phyloP scores from a whole-genome alignment of 1,284 basidiomycete species.

The Leccinum variabile region DNA sequence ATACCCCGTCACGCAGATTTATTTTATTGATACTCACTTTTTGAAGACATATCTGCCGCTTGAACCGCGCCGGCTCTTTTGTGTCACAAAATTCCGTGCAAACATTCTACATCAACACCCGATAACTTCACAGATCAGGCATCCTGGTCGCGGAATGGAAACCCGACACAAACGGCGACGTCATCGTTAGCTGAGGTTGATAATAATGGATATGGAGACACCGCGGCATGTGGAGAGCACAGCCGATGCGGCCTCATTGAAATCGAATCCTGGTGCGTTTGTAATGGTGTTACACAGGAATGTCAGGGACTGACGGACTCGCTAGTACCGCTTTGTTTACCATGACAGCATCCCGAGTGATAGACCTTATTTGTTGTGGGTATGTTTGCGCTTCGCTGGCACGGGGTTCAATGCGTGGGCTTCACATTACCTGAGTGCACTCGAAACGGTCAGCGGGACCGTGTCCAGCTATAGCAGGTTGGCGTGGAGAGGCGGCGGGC shows the following conservation, averaged over 20 bases:
- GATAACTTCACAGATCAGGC: constrained; percentile 28
- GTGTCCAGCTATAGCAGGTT: constrained; percentile 13
- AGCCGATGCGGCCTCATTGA: constrained; percentile 26
- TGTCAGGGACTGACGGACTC: constrained; percentile 24
- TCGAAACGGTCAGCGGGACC: constrained; percentile 17
- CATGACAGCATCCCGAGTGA: constrained; percentile 34
- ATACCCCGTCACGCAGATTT: constrained; percentile 3
- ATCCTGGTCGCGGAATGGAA: constrained; percentile 28
- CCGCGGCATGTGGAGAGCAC: constrained; percentile 19
- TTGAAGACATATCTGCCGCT: constrained; percentile 12
- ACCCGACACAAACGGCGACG: constrained; percentile 18
- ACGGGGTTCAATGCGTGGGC: constrained; percentile 30
- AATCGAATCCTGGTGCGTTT: constrained; percentile 8
- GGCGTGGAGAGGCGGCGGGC: constrained; percentile 12
- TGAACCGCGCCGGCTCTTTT: constrained; percentile 13
- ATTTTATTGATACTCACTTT: constrained; percentile 16
- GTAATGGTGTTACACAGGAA: constrained; percentile 16
- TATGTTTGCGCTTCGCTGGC: constrained; percentile 19
- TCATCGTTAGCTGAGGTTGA: constrained; percentile 21
- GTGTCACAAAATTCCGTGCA: constrained; percentile 22
- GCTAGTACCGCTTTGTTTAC: constrained; percentile 22
- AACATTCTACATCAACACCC: constrained; percentile 18
- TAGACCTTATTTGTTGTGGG: constrained; percentile 10
- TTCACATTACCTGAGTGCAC: constrained; percentile 22
- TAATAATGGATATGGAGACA: constrained; percentile 14